Percentiles rank a stretch among this genome's conserved stretches.
These are phyloP conservation scores for Heliocybe sulcata DNA, from an alignment of 1,284 basidiomycete species.

Conservation along the genomic window DNA sequence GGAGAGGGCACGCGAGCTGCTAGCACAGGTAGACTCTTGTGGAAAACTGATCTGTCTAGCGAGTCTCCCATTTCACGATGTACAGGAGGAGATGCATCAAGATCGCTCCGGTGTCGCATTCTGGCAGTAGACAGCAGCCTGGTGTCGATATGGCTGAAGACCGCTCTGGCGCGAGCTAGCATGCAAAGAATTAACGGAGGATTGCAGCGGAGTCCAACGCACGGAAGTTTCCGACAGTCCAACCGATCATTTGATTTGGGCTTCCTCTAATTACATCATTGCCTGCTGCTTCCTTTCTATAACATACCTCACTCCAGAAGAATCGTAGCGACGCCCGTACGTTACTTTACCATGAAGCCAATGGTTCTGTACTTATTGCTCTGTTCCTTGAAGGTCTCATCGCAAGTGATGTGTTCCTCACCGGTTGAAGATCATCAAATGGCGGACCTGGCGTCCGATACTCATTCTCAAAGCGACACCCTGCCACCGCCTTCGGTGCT, in stretches of 20 bases:
- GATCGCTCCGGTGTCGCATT: constrained; percentile 10
- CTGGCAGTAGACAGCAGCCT: neutral
- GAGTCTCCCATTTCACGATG: constrained; percentile 33
- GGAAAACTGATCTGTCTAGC: constrained; percentile 62
- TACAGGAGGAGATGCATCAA: constrained; percentile 54
- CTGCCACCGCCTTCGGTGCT: constrained; percentile 35
- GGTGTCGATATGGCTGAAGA: neutral
- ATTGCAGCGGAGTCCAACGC: too few relatives aligned
- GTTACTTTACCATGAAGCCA: too few relatives aligned
- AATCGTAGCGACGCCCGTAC: too few relatives aligned
- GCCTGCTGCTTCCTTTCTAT: too few relatives aligned
- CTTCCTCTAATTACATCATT: too few relatives aligned
- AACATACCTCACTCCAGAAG: too few relatives aligned
- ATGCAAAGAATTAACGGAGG: too few relatives aligned
- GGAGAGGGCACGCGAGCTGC: constrained; percentile 56
- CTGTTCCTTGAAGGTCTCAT: neutral
- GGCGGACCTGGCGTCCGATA: neutral
- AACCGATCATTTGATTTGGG: too few relatives aligned
- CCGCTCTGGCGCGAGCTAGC: neutral
- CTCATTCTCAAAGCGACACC: neutral
- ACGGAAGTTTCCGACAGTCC: too few relatives aligned
- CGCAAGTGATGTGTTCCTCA: neutral
- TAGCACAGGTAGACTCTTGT: constrained; percentile 55
- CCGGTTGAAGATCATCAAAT: neutral
- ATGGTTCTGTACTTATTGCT: too few relatives aligned